These are phyloP conservation scores for Suillus lakei DNA, from an alignment of 768 basidiomycete species.

Conservation along the genomic window DNA sequence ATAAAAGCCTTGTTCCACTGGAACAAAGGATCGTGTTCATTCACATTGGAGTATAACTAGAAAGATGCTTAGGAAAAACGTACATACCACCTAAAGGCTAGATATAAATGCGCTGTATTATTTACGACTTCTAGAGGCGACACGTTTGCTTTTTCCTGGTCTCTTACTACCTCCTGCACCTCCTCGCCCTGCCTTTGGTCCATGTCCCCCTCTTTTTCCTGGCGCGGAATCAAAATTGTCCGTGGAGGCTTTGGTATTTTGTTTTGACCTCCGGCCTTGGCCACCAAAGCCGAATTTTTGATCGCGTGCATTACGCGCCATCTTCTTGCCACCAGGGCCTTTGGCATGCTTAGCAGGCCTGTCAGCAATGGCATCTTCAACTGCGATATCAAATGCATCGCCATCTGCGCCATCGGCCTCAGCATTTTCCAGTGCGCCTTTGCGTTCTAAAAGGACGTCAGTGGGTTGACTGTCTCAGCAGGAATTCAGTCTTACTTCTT, in stretches of 20 bases:
- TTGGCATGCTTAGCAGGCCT: slow-evolving; percentile 63
- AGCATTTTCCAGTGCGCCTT: slow-evolving; percentile 75
- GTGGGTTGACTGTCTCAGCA: not conserved
- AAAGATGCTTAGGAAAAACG: not conserved
- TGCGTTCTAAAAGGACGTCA: slow-evolving; percentile 64
- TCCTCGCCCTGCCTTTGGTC: slow-evolving; percentile 35
- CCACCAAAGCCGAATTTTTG: slow-evolving; percentile 85
- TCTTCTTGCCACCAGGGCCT: slow-evolving; percentile 32
- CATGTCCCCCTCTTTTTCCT: slow-evolving; percentile 34
- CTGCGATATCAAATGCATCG: slow-evolving; percentile 83
- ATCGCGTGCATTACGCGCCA: slow-evolving; percentile 69
- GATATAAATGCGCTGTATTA: slow-evolving; percentile 19
- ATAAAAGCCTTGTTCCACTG: slow-evolving; percentile 19
- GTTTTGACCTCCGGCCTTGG: slow-evolving; percentile 69
- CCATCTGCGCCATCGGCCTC: slow-evolving; percentile 55
- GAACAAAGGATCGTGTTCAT: slow-evolving; percentile 32
- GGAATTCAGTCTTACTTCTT: slow-evolving; percentile 64
- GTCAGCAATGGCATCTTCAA: slow-evolving; percentile 87
- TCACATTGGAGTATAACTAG: slow-evolving; percentile 30
- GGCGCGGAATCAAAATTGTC: slow-evolving; percentile 65
- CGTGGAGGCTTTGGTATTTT: slow-evolving; percentile 82
- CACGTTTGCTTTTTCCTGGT: slow-evolving; percentile 63
- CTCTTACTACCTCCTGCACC: slow-evolving; percentile 48
- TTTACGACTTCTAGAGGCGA: slow-evolving; percentile 43
- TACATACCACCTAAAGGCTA: slow-evolving; percentile 2